A percentile compares a stretch with the other conserved stretches of the same genome.
Evolutionary conservation across 2,329 filamentous ascomycete species (phyloP).

Genomic region (Onygenales sp.): DNA sequence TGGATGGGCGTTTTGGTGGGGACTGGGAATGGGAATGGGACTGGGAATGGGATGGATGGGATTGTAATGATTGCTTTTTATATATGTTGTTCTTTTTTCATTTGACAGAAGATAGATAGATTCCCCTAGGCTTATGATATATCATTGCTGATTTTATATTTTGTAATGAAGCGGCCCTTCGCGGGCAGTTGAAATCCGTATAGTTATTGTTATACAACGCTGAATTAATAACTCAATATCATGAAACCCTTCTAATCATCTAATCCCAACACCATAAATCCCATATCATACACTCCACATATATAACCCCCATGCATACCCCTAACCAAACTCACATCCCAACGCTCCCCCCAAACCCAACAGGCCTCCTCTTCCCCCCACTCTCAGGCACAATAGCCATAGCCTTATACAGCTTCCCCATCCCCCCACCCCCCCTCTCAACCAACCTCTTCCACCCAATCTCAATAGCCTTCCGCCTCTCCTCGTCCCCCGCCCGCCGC

Average conservation of each 20-base stretch:
- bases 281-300: not conserved
- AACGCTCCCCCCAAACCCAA: slow-evolving; percentile 75
- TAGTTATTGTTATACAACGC: too few relatives aligned
- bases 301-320: not conserved
- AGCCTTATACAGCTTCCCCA: slow-evolving; percentile 92
- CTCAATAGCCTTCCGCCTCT: slow-evolving; percentile 54
- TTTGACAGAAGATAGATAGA: too few relatives aligned
- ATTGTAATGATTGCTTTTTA: not conserved
- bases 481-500: slow-evolving; percentile 34
- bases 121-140: too few relatives aligned
- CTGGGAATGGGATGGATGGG: not conserved
- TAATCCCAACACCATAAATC: not conserved
- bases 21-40: not conserved
- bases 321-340: slow-evolving; percentile 6
- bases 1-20: not conserved
- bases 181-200: too few relatives aligned
- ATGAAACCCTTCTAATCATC: not conserved
- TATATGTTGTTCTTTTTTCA: too few relatives aligned
- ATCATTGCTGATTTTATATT: too few relatives aligned
- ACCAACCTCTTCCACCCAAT: slow-evolving; percentile 71
- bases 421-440: slow-evolving; percentile 71
- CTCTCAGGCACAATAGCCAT: slow-evolving; percentile 84
- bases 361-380: slow-evolving; percentile 61
- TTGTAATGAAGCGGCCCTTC: too few relatives aligned
- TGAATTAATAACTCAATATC: too few relatives aligned